Base-by-base conservation (phyloP, 2,329 filamentous ascomycete genomes). In the Cladophialophora psammophila region DNA sequence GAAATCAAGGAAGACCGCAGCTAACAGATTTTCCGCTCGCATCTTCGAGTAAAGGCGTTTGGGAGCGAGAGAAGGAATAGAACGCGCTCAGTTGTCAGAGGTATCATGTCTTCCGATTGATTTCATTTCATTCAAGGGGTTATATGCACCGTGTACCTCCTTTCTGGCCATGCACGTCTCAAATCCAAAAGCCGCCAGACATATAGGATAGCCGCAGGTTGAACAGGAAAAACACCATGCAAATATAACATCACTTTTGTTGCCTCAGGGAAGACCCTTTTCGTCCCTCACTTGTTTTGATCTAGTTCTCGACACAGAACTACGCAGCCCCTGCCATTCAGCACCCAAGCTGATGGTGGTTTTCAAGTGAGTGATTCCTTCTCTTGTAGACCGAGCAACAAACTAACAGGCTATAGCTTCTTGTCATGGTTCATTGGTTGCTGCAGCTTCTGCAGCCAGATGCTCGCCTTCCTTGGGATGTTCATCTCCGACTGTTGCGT, bases 371-470 rank as follows among this genome's bases (percentile, higher is more conserved):
- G 5, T 42, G 4, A n/a, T 18, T n/a, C 40, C 40, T 10, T 12
- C 15, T 34, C 53, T 56, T 56, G 34, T 36, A 34, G n/a, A 34
- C 53, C 53, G 8, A 0, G 32, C 20, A 3, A 45, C 12, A 5
- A 12, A 31, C 36, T 48, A 5, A 40, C 26, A 18, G 10, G 36
- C n/a, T 45, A 42, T 13, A 10, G 18, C 5, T 38, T 31, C 34
- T 38, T 35, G 15, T 70, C 60, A 72, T 10, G 71, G 72, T 60
- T 73, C 71, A 38, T 72, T 73, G n/a, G 56, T 52, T 8, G 66
- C 71, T 9, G 66, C 71, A 42, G 72, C 71, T 26, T 70, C 52
- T 20, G 70, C 67, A 2, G 72, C 69, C 18, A 71, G 40, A 50
- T 66, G 62, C 45, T 72, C 72, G 10, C 70, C 71, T 35, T 72